phyloP scores from a whole-genome alignment of 352 stramenopile genomes.

The Pythium vanterpoolii region DNA sequence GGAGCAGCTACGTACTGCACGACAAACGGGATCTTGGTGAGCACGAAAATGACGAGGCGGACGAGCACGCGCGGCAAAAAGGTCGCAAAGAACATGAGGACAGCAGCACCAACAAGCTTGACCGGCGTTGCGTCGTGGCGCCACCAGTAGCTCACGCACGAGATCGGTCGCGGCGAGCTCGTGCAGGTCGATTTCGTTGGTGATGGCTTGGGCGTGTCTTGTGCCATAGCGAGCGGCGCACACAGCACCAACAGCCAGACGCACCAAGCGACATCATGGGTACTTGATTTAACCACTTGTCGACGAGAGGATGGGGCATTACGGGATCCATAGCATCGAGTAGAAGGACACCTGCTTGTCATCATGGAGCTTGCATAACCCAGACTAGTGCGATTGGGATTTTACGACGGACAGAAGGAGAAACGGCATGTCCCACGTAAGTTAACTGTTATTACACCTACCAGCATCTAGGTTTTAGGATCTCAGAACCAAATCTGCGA shows the following conservation, averaged over 20 bases:
- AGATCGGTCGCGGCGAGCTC: conserved; percentile 16
- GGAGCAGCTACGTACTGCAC: conserved; percentile 47
- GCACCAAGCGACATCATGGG: background rate
- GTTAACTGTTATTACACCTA: conserved; percentile 1
- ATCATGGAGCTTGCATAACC: background rate
- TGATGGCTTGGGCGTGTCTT: background rate
- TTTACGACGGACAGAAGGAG: too few species aligned
- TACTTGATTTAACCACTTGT: background rate
- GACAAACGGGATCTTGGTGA: conserved; percentile 85
- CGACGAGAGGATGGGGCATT: background rate
- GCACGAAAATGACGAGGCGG: conserved; percentile 79
- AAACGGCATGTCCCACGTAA: background rate
- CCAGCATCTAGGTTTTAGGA: background rate
- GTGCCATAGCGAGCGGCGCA: conserved; percentile 1
- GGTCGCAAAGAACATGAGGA: conserved; percentile 85
- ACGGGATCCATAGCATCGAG: background rate
- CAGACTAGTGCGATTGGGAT: too few species aligned
- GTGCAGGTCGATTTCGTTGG: conserved; percentile 8
- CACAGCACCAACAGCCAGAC: background rate
- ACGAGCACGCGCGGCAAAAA: conserved; percentile 85
- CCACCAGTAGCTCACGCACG: conserved; percentile 59
- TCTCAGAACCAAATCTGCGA: background rate
- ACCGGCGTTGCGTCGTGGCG: conserved; percentile 25
- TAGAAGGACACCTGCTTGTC: background rate
- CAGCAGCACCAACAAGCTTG: conserved; percentile 51